Base-by-base conservation (phyloP, 805 yeast species). In the Yueomyces sp. region DNA sequence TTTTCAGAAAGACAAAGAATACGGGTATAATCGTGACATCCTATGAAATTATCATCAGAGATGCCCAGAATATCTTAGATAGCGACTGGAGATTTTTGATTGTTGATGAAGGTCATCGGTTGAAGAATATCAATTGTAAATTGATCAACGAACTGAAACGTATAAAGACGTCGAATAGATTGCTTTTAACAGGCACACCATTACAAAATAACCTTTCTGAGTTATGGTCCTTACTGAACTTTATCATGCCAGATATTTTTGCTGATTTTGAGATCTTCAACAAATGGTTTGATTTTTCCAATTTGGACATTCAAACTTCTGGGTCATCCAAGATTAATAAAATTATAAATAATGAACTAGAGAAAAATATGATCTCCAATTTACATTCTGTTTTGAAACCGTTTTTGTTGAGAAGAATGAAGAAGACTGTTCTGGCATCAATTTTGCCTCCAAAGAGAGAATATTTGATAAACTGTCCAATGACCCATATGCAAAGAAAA, bases 81-180 rank as follows among this genome's bases (percentile, higher is more conserved):
- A 62, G 73, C 8, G 62, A 66, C 28, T 88, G 96, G 96, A 82
- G 79, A 47, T 90, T 77, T 56, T 65, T 90, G 43, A 82, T 88
- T 42, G 95, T 90, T 26, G 98, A 90, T 61, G 98, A 90, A 62
- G 98, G 97, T 5, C 98, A 90, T 61, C 68, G 98, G 37, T 67
- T 90, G 51, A 92, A 90, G 56, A 90, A 90, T 58, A 72, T 79
- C 49, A 77, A 88, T 52, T 85, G 95, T 60, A 67, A 77, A 50
- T 67, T 90, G 47, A 80, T 90, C 42, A 72, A 72, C 43, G 79
- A 79, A 47, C 69, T 90, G 51, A 88, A 85, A 54, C 72, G 70
- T 49, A 69, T 85, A 36, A 61, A 65, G 27, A 79, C 82, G 1
- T 68, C 76, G 1, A 90, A 90, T 56, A 67, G 96, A 48, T 66